Evolutionary conservation across 768 basidiomycete species (phyloP).

Genomic region (Tricholoma hemisulphureum): DNA sequence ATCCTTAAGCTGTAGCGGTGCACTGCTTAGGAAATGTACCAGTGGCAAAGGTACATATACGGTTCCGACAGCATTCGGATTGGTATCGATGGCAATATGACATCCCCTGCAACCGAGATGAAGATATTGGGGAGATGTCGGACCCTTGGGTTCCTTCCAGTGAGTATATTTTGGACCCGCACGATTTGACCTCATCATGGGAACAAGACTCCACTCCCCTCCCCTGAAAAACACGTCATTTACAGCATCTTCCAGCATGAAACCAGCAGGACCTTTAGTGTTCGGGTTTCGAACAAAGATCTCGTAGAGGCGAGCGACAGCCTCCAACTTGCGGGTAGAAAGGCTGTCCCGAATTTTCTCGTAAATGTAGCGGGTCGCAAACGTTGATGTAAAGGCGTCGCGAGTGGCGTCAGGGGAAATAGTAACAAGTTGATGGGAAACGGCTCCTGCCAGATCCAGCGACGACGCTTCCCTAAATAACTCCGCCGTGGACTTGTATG

Average conservation of each 20-base stretch:
- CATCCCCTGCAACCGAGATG: constrained; percentile 3
- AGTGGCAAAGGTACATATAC: constrained; percentile 8
- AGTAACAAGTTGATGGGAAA: constrained; percentile 10
- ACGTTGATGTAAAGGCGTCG: constrained; percentile 5
- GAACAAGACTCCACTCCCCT: constrained; percentile 12
- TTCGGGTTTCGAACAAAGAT: constrained; percentile 9
- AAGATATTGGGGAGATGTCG: neutral
- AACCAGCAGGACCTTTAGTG: constrained; percentile 11
- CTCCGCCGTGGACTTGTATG: neutral
- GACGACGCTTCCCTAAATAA: constrained; percentile 4
- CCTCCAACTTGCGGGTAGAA: constrained; percentile 10
- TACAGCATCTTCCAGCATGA: constrained; percentile 16
- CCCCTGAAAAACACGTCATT: constrained; percentile 14
- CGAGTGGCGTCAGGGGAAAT: constrained; percentile 12
- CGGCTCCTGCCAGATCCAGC: constrained; percentile 7
- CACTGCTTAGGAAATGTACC: constrained; percentile 7
- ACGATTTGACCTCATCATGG: constrained; percentile 9
- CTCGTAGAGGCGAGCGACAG: constrained; percentile 10
- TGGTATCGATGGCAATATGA: constrained; percentile 11
- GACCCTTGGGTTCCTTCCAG: neutral
- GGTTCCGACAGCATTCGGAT: constrained; percentile 4
- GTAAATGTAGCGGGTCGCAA: constrained; percentile 14
- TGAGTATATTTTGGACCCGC: constrained; percentile 11
- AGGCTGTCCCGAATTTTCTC: constrained; percentile 11
- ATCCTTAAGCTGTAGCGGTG: constrained; percentile 9